These are phyloP conservation scores for Rubroboletus pulcherrimus DNA, from an alignment of 768 basidiomycete genomes.

Conservation along the genomic window DNA sequence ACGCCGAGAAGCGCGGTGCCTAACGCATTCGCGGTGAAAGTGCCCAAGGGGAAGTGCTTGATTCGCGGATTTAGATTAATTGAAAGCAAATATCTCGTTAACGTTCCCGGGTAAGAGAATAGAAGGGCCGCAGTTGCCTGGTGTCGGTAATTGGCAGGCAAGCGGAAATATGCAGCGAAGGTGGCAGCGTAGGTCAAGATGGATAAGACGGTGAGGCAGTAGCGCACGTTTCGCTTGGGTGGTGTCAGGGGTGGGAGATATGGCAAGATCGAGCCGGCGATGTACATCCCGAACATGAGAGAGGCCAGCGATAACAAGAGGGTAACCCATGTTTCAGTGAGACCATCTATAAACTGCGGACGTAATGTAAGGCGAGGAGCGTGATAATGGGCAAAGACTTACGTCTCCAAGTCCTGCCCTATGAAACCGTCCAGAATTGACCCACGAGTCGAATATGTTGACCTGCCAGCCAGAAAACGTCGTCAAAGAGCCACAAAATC, in stretches of 20 bases:
- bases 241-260: constrained; percentile 40
- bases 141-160: constrained; percentile 65
- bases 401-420: constrained; percentile 73
- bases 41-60: constrained; percentile 69
- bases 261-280: constrained; percentile 44
- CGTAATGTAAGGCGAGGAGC: constrained; percentile 3
- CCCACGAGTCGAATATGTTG: constrained; percentile 82
- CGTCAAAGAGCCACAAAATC: constrained; percentile 94
- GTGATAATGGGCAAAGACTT: constrained; percentile 26
- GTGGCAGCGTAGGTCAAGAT: constrained; percentile 70
- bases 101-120: constrained; percentile 85
- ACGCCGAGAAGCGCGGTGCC: constrained; percentile 82
- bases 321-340: constrained; percentile 78
- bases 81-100: constrained; percentile 79
- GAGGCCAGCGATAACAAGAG: constrained; percentile 73
- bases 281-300: constrained; percentile 66
- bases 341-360: constrained; percentile 78
- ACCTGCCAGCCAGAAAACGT: constrained; percentile 97
- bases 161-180: constrained; percentile 73
- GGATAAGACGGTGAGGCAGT: constrained; percentile 50
- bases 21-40: constrained; percentile 67
- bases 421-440: constrained; percentile 54
- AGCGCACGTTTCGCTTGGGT: constrained; percentile 44
- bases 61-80: constrained; percentile 62
- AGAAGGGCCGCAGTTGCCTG: constrained; percentile 83